phyloP scores from a whole-genome alignment of 2,329 filamentous ascomycete genomes.

The Colletotrichum orbiculare region DNA sequence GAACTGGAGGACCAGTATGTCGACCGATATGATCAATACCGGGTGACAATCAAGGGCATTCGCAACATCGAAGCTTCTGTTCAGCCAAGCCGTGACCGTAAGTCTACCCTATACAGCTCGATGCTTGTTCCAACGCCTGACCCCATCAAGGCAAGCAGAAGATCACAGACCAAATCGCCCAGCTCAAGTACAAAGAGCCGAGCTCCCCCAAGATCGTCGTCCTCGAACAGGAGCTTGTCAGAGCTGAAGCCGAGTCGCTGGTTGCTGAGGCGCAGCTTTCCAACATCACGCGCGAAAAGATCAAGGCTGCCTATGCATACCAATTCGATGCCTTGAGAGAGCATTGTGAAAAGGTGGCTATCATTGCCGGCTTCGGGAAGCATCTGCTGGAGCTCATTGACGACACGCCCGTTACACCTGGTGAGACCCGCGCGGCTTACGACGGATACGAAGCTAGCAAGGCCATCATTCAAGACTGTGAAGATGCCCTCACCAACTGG shows the following conservation, averaged over 20 bases:
- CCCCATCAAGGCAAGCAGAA: constrained; percentile 86
- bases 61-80: constrained; percentile 99
- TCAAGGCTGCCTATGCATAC: constrained; percentile 98
- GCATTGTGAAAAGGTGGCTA: constrained; percentile 97
- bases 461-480: constrained; percentile 98
- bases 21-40: constrained; percentile 98
- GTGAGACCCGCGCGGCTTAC: constrained; percentile 94
- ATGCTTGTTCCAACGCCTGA: constrained; percentile 36
- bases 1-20: constrained; percentile 98
- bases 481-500: constrained; percentile 98
- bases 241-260: constrained; percentile 97
- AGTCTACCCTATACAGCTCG: constrained; percentile 47
- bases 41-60: constrained; percentile 99
- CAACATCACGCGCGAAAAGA: constrained; percentile 99
- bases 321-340: constrained; percentile 98
- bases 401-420: constrained; percentile 95
- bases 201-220: constrained; percentile 98
- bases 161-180: constrained; percentile 98
- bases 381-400: constrained; percentile 97
- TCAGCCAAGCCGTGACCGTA: constrained; percentile 96
- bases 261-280: constrained; percentile 98
- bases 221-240: constrained; percentile 97
- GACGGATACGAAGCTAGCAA: constrained; percentile 99
- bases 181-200: constrained; percentile 99
- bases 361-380: constrained; percentile 97